phyloP scores from a whole-genome alignment of 371 early-diverging fungal species.

The Mortierella sp. region DNA sequence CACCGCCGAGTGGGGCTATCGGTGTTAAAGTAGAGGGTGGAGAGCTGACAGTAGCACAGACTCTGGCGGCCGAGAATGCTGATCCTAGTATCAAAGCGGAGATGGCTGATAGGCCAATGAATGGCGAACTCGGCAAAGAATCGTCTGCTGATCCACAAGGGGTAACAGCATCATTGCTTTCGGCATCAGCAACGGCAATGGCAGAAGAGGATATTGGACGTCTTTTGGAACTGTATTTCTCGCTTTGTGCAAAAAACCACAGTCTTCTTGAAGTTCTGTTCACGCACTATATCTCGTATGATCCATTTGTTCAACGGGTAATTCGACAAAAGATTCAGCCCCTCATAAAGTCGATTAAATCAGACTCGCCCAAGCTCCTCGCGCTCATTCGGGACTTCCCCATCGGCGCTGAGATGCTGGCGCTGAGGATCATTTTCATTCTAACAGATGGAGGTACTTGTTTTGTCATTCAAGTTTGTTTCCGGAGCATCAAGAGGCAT shows the following conservation, averaged over 20 bases:
- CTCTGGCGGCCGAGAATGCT: background rate
- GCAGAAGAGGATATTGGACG: constrained; percentile 53
- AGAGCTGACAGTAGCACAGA: background rate
- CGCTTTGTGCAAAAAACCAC: constrained; percentile 54
- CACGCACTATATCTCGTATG: constrained; percentile 27
- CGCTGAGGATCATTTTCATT: constrained; percentile 76
- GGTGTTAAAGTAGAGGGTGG: constrained; percentile 22
- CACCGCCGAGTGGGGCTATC: background rate
- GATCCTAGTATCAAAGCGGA: constrained; percentile 16
- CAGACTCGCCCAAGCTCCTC: constrained; percentile 72
- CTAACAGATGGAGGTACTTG: constrained; percentile 78
- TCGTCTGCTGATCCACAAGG: background rate
- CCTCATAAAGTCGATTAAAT: constrained; percentile 80
- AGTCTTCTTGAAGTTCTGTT: constrained; percentile 37
- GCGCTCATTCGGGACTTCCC: constrained; percentile 78
- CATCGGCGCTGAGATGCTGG: constrained; percentile 79
- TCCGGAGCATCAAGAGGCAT: background rate
- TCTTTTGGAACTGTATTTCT: constrained; percentile 45
- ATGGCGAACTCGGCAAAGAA: background rate
- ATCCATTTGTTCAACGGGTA: constrained; percentile 66
- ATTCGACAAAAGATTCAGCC: constrained; percentile 78
- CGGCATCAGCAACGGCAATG: constrained; percentile 2
- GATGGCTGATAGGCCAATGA: constrained; percentile 15
- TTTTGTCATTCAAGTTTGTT: background rate
- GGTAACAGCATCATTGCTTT: background rate